Conservation (phyloP, 129 eudicot species). For the Erigeron canadensis region DNA sequence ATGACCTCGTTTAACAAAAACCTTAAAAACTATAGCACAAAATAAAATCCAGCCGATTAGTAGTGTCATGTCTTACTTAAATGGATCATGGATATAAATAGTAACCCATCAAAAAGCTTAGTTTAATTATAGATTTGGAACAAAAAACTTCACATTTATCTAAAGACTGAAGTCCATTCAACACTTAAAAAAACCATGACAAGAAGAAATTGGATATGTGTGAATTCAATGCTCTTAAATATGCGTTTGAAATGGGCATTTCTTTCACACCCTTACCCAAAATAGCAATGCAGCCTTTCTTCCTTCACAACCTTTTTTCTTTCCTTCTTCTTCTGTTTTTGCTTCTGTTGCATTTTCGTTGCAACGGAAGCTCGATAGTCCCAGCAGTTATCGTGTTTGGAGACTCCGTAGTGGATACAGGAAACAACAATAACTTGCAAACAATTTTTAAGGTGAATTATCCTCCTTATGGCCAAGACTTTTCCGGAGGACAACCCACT, state of each 20-base stretch:
- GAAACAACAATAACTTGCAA: constrained; percentile 58
- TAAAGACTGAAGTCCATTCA: background rate
- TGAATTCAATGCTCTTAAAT: constrained; percentile 27
- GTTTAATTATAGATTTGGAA: background rate
- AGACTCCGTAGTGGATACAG: constrained; percentile 82
- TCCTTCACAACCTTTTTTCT: constrained; percentile 8
- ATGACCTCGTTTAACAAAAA: too few relatives aligned
- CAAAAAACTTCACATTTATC: background rate
- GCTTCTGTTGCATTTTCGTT: background rate
- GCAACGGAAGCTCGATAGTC: constrained; percentile 28
- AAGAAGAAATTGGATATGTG: constrained; percentile 24
- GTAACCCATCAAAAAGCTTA: too few relatives aligned
- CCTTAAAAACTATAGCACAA: too few relatives aligned
- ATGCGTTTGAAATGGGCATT: constrained; percentile 18
- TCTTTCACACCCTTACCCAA: constrained; percentile 15
- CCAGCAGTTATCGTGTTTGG: constrained; percentile 76
- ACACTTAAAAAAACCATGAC: constrained; percentile 18
- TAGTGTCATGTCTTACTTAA: too few relatives aligned
- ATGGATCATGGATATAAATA: too few relatives aligned
- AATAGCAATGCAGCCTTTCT: constrained; percentile 28
- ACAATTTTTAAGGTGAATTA: constrained; percentile 70
- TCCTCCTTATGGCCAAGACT: constrained; percentile 85
- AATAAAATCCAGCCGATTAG: too few relatives aligned
- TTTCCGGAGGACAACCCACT: constrained; percentile 67
- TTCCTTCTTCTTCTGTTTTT: constrained; percentile 21